Evolutionary conservation across 139 green algal genomes (phyloP), one percentile per base, ranked within the genome.

Genomic region (Pseudopediastrum boryanum): DNA sequence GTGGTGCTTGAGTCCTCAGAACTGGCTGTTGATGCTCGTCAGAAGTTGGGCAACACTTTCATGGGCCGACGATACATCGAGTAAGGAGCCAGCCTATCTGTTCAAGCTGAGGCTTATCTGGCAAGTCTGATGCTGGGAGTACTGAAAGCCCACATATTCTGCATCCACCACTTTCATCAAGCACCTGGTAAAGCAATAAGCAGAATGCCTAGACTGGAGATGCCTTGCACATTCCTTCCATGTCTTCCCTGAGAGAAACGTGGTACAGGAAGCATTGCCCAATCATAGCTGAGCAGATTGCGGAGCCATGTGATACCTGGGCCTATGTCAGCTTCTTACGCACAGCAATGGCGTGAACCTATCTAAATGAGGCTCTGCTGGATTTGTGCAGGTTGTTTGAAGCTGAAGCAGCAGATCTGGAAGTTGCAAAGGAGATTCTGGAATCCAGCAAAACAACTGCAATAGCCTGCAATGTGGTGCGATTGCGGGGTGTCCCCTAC

Each of bases 1-100:
- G 92, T 91, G 21, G 74, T 67, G 66, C 89, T 98, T 6, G 74
- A 65, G 0, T 82, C 59, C 1, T 29, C 73, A 6, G 82, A 85
- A 51, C 72, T 88, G 2, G 90, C 93, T 0, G 79, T 66, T 0
- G 59, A 79, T 0, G 91, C 91, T 0, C 80, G 96, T 1, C 42
- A 86, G 29, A 77, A 81, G 44, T 85, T 89, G 41, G 89, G 97
- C 71, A 85, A 89, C 5, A 75, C 91, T 50, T 78, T 92, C 66
- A 87, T 98, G 68, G 91, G 90, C 16, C 83, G 84, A 51, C 83
- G 94, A 58, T 98, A 98, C 82, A 93, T 98, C 42, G 94, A 98
- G 90, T 94, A 59, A 81, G 89, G 66, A 21, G 2, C 16, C 13
- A 42, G 7, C 27, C 72, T 29, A 66, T 21, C 35, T 46, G 41